A percentile compares a stretch with the other conserved stretches of the same genome.
Evolutionary conservation across 1,284 basidiomycete species (phyloP).

Genomic region (Cutaneotrichosporon cavernicola): DNA sequence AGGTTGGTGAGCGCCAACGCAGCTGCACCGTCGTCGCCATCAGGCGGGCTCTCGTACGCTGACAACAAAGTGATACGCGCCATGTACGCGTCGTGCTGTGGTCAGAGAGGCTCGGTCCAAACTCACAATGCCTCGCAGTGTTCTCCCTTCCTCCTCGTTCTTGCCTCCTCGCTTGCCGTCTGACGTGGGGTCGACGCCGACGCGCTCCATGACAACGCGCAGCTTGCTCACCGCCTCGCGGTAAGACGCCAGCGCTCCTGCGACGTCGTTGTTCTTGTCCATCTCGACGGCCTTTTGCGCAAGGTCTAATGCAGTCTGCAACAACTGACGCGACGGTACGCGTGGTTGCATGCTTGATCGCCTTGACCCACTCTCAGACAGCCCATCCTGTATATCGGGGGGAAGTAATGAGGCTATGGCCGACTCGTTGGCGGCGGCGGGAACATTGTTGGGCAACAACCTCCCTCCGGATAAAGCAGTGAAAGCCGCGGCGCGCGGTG

Average conservation of each 20-base stretch:
- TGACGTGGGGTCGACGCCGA: constrained; percentile 38
- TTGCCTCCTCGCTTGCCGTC: constrained; percentile 31
- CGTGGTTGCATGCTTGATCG: constrained; percentile 30
- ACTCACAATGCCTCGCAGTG: constrained; percentile 53
- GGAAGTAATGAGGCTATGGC: constrained; percentile 24
- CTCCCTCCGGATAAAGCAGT: constrained; percentile 5
- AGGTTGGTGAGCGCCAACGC: constrained; percentile 3
- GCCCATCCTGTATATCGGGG: constrained; percentile 16
- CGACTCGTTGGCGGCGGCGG: constrained; percentile 12
- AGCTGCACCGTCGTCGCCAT: constrained; percentile 11
- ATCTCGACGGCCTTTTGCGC: constrained; percentile 54
- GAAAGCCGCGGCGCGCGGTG: constrained; percentile 5
- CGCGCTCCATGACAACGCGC: constrained; percentile 52
- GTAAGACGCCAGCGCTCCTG: constrained; percentile 50
- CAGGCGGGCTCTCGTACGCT: constrained; percentile 32
- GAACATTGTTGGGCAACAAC: constrained; percentile 3
- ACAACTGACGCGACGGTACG: constrained; percentile 47
- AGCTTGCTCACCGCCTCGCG: constrained; percentile 49
- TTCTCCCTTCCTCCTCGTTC: constrained; percentile 50
- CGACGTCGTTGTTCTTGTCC: constrained; percentile 52
- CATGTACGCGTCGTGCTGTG: constrained; percentile 52
- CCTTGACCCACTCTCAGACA: constrained; percentile 18
- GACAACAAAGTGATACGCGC: constrained; percentile 47
- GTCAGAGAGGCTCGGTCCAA: not conserved
- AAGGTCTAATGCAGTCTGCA: constrained; percentile 52